phyloP scores from a whole-genome alignment of 2,329 filamentous ascomycete genomes.

The Sporothrix euskadiensis region DNA sequence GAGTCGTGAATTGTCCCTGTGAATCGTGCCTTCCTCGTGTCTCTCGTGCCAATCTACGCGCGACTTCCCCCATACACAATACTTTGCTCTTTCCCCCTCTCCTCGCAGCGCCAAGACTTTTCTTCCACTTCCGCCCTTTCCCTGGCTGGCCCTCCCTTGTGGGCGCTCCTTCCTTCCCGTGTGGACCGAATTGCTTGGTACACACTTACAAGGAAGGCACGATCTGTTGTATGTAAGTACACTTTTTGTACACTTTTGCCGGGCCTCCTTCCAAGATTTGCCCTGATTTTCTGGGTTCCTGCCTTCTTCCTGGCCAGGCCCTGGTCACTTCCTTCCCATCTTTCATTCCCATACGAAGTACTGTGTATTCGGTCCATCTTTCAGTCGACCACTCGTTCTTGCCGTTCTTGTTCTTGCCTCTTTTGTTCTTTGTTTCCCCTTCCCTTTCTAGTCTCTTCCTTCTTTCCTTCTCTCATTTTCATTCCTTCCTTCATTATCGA shows the following conservation, averaged over 20 bases:
- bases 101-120: not conserved
- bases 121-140: not conserved
- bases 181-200: not conserved
- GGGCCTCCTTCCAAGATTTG: slow-evolving; percentile 1
- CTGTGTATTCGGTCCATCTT: not conserved
- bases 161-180: slow-evolving; percentile 12
- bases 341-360: too few species aligned
- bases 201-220: too few species aligned
- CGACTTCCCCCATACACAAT: not conserved
- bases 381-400: not conserved
- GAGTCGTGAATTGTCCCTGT: too few species aligned
- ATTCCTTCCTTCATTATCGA: not conserved
- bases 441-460: not conserved
- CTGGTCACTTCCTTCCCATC: not conserved
- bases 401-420: not conserved
- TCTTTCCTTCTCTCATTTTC: not conserved
- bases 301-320: slow-evolving; percentile 8
- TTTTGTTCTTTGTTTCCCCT: not conserved
- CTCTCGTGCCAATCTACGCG: not conserved
- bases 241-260: not conserved
- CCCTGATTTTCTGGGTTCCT: slow-evolving; percentile 13
- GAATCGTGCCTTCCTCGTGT: not conserved
- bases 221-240: too few species aligned
- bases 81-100: not conserved
- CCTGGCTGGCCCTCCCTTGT: slow-evolving; percentile 3